A percentile compares a stretch with the other conserved stretches of the same genome.
Conservation (phyloP, 441 rosid genomes). For the Pelargonium citronellum region DNA sequence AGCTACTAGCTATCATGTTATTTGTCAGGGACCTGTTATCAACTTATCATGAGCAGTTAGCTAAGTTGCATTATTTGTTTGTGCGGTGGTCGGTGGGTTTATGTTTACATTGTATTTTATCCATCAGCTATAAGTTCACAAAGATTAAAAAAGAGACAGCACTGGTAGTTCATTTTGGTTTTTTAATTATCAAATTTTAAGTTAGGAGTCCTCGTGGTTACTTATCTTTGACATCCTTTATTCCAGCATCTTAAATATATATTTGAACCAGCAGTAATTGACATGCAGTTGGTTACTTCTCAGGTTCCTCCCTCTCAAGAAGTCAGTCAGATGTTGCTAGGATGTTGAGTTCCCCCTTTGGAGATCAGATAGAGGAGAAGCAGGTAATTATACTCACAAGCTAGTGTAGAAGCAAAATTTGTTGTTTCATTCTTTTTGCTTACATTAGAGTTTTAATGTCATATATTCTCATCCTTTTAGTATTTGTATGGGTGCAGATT, state of each 20-base stretch:
- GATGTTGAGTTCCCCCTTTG: slow-evolving; percentile 41
- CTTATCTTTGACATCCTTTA: slow-evolving; percentile 9
- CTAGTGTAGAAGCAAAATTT: slow-evolving; percentile 17
- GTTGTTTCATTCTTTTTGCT: slow-evolving; percentile 14
- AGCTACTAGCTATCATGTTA: too few relatives aligned
- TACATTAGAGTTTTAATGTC: slow-evolving; percentile 22
- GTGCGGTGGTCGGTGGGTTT: too few relatives aligned
- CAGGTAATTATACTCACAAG: slow-evolving; percentile 39
- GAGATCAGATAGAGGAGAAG: slow-evolving; percentile 57
- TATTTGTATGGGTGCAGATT: slow-evolving; percentile 38
- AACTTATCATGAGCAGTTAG: too few relatives aligned
- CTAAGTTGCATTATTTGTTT: too few relatives aligned
- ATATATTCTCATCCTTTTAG: slow-evolving; percentile 20
- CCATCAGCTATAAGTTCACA: too few relatives aligned
- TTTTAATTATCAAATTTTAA: too few relatives aligned
- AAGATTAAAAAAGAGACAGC: background rate
- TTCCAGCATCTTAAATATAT: slow-evolving; percentile 14
- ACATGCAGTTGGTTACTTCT: slow-evolving; percentile 32
- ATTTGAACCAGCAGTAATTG: slow-evolving; percentile 24
- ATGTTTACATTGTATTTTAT: too few relatives aligned
- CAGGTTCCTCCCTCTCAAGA: slow-evolving; percentile 64
- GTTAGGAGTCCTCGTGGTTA: background rate
- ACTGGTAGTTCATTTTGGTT: background rate
- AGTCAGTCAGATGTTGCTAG: slow-evolving; percentile 60
- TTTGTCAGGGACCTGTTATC: too few relatives aligned